Evolutionary conservation across 768 basidiomycete species (phyloP).

Genomic region (Kwoniella shandongensis): DNA sequence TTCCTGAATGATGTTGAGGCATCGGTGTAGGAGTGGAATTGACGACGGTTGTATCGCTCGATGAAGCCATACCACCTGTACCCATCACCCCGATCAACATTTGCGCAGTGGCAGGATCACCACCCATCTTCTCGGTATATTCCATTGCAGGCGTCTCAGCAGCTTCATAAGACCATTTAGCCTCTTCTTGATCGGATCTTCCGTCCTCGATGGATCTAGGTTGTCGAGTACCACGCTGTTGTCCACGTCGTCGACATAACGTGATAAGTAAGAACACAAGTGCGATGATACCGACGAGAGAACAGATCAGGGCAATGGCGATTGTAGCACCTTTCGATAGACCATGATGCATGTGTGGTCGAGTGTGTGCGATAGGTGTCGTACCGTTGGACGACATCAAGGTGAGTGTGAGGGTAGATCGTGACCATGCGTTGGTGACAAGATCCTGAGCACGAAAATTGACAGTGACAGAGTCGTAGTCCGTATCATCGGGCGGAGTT

Average conservation of each 20-base stretch:
- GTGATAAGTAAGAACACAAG: slow-evolving; percentile 6
- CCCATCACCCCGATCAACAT: slow-evolving; percentile 12
- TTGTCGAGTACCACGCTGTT: not conserved
- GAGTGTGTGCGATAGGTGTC: not conserved
- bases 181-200: slow-evolving; percentile 1
- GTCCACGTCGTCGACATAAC: slow-evolving; percentile 1
- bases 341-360: slow-evolving; percentile 9
- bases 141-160: slow-evolving; percentile 25
- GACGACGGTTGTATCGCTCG: not conserved
- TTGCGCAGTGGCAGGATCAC: slow-evolving; percentile 23
- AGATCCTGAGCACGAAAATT: slow-evolving; percentile 21
- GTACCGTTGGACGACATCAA: slow-evolving; percentile 19
- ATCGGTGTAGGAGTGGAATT: not conserved
- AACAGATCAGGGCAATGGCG: slow-evolving; percentile 12
- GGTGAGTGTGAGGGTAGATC: slow-evolving; percentile 16
- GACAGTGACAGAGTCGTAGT: slow-evolving; percentile 29
- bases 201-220: not conserved
- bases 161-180: slow-evolving; percentile 22
- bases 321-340: slow-evolving; percentile 10
- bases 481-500: slow-evolving; percentile 57
- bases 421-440: slow-evolving; percentile 31
- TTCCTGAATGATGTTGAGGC: not conserved
- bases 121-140: slow-evolving; percentile 27
- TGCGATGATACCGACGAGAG: slow-evolving; percentile 8
- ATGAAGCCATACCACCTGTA: not conserved